Conservation (phyloP, 75 land plant species). For the Pinus tabuliformis region DNA sequence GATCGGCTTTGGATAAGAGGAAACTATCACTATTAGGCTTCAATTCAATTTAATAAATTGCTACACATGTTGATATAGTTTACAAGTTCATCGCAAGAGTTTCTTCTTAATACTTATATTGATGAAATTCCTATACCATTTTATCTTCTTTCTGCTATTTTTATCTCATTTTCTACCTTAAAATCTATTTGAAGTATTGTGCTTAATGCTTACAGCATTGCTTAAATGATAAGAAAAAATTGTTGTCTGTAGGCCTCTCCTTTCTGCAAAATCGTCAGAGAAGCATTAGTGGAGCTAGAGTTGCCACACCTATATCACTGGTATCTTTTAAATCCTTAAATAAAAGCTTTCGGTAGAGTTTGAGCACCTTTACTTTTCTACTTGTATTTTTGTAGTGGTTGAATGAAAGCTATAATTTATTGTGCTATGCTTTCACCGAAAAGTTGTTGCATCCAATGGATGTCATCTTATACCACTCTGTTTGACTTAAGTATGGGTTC, state of each 20-base stretch:
- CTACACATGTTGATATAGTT: neutral
- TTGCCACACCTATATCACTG: conserved; percentile 84
- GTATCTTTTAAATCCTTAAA: conserved; percentile 19
- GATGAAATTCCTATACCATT: neutral
- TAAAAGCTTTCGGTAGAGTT: no score
- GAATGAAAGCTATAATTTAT: no score
- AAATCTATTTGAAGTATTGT: neutral
- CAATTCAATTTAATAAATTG: neutral
- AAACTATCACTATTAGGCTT: neutral
- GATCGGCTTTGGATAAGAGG: neutral
- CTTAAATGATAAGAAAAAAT: neutral
- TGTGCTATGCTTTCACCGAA: no score
- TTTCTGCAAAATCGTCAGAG: conserved; percentile 93
- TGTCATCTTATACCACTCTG: no score
- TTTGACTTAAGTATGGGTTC: no score
- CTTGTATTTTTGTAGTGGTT: no score
- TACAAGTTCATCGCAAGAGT: neutral
- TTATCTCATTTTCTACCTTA: neutral
- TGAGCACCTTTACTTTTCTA: no score
- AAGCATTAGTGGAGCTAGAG: conserved; percentile 89
- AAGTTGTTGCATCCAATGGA: no score
- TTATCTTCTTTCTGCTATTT: neutral
- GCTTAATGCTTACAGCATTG: no score
- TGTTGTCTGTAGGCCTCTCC: conserved; percentile 77
- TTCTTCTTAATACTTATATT: neutral